A percentile compares a stretch with the other conserved stretches of the same genome.
phyloP scores from a whole-genome alignment of 345 rosid genomes.

The Raphanus sativus region DNA sequence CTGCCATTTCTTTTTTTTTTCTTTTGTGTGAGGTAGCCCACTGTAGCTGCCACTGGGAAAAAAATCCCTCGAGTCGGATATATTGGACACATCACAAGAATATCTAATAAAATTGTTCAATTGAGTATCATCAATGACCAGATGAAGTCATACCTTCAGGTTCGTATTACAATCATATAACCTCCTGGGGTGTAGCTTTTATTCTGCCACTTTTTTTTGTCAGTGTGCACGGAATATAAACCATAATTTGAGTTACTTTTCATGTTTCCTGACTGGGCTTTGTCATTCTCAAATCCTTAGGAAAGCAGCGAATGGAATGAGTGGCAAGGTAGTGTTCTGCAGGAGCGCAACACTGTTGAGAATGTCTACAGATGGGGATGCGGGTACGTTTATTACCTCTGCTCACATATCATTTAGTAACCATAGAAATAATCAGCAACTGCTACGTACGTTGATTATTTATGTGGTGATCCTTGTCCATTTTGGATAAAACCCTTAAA shows the following conservation, averaged over 20 bases:
- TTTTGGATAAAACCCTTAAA: not conserved
- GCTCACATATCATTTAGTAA: constrained; percentile 8
- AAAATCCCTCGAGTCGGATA: constrained; percentile 74
- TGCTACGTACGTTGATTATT: not conserved
- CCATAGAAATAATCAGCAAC: constrained; percentile 1
- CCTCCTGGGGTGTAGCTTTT: constrained; percentile 3
- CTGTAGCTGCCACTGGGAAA: constrained; percentile 69
- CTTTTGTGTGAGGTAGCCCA: constrained; percentile 62
- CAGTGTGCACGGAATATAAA: not conserved
- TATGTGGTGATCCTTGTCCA: constrained; percentile 14
- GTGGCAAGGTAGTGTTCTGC: constrained; percentile 83
- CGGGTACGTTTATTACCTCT: constrained; percentile 55
- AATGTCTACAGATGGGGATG: constrained; percentile 96
- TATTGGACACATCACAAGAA: constrained; percentile 86
- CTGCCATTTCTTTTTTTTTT: not conserved
- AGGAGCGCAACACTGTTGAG: constrained; percentile 85
- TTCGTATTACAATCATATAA: constrained; percentile 33
- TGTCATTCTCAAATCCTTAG: constrained; percentile 42
- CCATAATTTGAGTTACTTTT: not conserved
- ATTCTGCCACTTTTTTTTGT: constrained; percentile 1
- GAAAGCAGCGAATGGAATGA: constrained; percentile 82
- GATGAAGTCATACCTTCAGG: constrained; percentile 77
- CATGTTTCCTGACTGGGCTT: constrained; percentile 22
- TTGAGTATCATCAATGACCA: constrained; percentile 57
- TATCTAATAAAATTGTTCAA: constrained; percentile 81